Base-by-base conservation (phyloP, 2,329 filamentous ascomycete genomes). In the Hypoxylon sp. region DNA sequence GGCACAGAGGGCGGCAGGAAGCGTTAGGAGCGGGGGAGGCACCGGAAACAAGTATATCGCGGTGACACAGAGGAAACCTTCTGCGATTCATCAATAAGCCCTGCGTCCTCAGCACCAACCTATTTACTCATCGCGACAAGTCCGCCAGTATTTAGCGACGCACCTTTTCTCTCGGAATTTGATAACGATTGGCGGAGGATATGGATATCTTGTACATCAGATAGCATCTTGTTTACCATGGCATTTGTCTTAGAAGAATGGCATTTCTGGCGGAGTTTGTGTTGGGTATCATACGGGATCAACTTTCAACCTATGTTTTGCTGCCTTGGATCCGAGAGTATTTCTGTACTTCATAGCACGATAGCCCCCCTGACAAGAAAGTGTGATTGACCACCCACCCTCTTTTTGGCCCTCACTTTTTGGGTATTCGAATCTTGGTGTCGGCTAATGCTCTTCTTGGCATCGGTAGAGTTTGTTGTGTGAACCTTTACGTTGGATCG, bases 1-100 rank as follows among this genome's bases (percentile, higher is more conserved):
- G 67, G 73, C 44, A 72, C 76, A 59, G 75, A 79, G 42, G 70
- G 74, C 36, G 78, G 78, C 65, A 76, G 76, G 64, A 74, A 76
- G 56, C 64, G 73, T 51, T 75, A 74, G 30, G 53, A 36, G 14
- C 7, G 18, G 8, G 9, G 1, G 9, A 20, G 6, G 50, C 1
- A 30, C 20, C 50, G 14, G 36, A 40, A 30, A 30, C 12, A 32
- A 36, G 14, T 16, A 51, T 18, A 20, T 36, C 33, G 33, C 11
- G 11, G 48, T 33, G 11, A 45, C 36, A 30, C 28, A 7, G 24
- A 30, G 14, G 46, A 26, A 32, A 59, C 32, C 18, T 40, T 38
- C 12, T 22, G 38, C 26, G 16, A 49, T 38, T 6, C 55, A 32
- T 28, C 20, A 26, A 26, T 6, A 52, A 48, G 18, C 20, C 33